A percentile compares a stretch with the other conserved stretches of the same genome.
Conservation (phyloP, 2,329 filamentous ascomycete genomes). For the Aspergillus costaricaensis region DNA sequence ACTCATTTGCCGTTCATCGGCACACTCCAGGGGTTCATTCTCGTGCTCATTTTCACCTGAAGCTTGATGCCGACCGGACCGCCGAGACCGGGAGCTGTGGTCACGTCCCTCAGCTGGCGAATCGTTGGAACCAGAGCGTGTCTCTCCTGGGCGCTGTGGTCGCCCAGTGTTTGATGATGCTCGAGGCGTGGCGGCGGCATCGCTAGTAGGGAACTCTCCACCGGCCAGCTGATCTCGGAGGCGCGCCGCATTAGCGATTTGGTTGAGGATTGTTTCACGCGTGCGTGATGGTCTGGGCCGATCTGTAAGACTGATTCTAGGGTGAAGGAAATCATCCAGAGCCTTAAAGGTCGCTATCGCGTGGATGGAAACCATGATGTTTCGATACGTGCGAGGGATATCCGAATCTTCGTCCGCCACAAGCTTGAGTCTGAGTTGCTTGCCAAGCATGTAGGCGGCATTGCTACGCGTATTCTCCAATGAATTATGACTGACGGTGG, state of each 20-base stretch:
- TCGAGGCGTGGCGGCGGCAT: constrained; percentile 26
- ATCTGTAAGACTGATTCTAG: constrained; percentile 80
- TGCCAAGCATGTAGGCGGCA: constrained; percentile 92
- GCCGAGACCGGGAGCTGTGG: constrained; percentile 53
- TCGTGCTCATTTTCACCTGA: constrained; percentile 62
- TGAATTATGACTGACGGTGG: constrained; percentile 90
- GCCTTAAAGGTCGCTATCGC: constrained; percentile 98
- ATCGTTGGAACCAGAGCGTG: constrained; percentile 41
- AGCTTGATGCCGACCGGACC: constrained; percentile 62
- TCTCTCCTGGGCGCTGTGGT: constrained; percentile 17
- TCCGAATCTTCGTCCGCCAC: constrained; percentile 84
- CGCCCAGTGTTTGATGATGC: constrained; percentile 24
- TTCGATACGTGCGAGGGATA: constrained; percentile 82
- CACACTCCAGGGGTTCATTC: constrained; percentile 80
- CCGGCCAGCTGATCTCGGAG: constrained; percentile 54
- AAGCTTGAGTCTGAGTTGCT: constrained; percentile 87
- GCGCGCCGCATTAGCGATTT: constrained; percentile 69
- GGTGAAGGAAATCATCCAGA: constrained; percentile 90
- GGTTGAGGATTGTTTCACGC: constrained; percentile 68
- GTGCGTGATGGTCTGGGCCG: constrained; percentile 64
- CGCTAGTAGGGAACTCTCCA: constrained; percentile 34
- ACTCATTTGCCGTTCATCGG: constrained; percentile 82
- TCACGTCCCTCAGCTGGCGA: constrained; percentile 41
- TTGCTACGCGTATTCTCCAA: constrained; percentile 88
- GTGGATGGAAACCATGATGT: constrained; percentile 98